Percentiles rank a stretch among this genome's conserved stretches.
These are phyloP conservation scores for Lactarius tabidus DNA, from an alignment of 768 basidiomycete genomes.

Conservation along the genomic window DNA sequence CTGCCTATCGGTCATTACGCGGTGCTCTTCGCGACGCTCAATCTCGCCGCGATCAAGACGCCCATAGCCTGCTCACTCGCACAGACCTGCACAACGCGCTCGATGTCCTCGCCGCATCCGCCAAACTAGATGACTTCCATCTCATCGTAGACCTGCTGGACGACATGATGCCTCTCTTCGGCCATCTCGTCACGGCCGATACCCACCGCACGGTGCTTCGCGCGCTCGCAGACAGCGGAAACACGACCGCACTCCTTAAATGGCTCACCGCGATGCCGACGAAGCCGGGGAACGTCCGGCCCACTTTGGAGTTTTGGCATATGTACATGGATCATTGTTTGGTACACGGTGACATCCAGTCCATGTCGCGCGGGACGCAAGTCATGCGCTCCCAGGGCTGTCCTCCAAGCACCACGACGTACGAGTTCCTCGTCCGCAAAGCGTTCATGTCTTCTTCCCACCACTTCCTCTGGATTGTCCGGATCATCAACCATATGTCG, in stretches of 20 bases:
- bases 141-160: conserved; percentile 50
- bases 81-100: conserved; percentile 40
- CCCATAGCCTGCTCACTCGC: conserved; percentile 26
- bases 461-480: conserved; percentile 17
- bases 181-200: conserved; percentile 42
- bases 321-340: conserved; percentile 43
- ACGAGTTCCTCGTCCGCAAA: conserved; percentile 46
- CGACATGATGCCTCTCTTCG: conserved; percentile 47
- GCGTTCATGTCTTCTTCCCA: conserved; percentile 31
- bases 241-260: conserved; percentile 40
- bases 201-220: conserved; percentile 48
- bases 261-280: conserved; percentile 55
- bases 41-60: not conserved
- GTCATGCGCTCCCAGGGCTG: conserved; percentile 39
- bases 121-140: conserved; percentile 48
- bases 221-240: conserved; percentile 44
- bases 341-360: conserved; percentile 13
- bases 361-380: conserved; percentile 15
- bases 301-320: conserved; percentile 54
- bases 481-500: conserved; percentile 18
- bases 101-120: conserved; percentile 47
- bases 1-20: conserved; percentile 18
- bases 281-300: conserved; percentile 43
- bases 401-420: conserved; percentile 44
- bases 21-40: conserved; percentile 14